These are phyloP conservation scores for Candida insectorum DNA, from an alignment of 805 yeast species.

Conservation along the genomic window DNA sequence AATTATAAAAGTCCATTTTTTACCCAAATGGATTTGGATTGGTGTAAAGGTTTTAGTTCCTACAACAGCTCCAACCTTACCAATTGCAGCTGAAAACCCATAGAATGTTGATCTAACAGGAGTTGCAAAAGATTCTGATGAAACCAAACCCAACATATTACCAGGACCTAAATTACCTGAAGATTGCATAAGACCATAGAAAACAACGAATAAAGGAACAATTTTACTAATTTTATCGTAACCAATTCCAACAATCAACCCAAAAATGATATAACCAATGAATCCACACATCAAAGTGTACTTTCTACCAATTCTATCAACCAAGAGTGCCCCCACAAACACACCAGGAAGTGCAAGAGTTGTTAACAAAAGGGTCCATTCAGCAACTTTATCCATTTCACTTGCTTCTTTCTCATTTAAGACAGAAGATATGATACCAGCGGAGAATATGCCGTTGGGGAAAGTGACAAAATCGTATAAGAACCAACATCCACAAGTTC, in stretches of 20 bases:
- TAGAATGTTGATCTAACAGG: constrained; percentile 75
- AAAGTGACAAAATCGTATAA: constrained; percentile 77
- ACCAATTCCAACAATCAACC: constrained; percentile 66
- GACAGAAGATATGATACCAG: constrained; percentile 53
- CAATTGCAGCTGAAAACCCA: constrained; percentile 75
- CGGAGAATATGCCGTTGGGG: constrained; percentile 72
- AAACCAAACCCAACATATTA: constrained; percentile 63
- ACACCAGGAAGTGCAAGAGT: constrained; percentile 72
- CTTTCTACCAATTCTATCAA: constrained; percentile 67
- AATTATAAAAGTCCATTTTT: constrained; percentile 73
- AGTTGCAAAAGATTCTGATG: constrained; percentile 69
- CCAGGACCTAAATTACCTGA: constrained; percentile 80
- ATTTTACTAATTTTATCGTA: constrained; percentile 55
- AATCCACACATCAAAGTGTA: constrained; percentile 71
- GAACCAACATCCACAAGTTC: constrained; percentile 77
- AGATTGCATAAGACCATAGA: constrained; percentile 71
- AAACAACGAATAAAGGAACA: constrained; percentile 60
- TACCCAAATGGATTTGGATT: constrained; percentile 60
- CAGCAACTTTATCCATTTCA: constrained; percentile 57
- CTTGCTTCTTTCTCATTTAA: constrained; percentile 27
- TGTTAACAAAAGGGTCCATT: constrained; percentile 69
- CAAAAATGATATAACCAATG: constrained; percentile 66
- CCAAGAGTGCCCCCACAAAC: constrained; percentile 61
- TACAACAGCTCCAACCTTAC: constrained; percentile 82
- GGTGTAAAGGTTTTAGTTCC: constrained; percentile 74